Base-by-base conservation (phyloP, 2,329 filamentous ascomycete species). In the Cladobotryum mycophilum region DNA sequence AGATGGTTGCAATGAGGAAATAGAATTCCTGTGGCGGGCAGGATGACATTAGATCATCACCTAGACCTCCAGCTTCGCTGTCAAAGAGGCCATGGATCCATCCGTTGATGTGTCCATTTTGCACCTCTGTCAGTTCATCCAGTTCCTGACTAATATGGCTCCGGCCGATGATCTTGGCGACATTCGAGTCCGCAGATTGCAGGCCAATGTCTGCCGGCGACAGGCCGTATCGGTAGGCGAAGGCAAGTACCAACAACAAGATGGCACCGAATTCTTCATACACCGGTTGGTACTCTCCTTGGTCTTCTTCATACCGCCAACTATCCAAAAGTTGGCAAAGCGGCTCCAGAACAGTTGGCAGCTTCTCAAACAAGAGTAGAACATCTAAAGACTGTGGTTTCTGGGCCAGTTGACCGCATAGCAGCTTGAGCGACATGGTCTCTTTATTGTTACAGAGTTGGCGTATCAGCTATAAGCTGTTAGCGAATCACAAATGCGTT, bases 221-320 rank as follows among this genome's bases (percentile, higher is more conserved):
- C 9, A 93, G 72, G 47, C 81, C 79, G 60, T 91, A 92, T 13
- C 89, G 83, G 62, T 89, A 80, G n/a, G 85, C 78, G 56, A 90
- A 85, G 0, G 86, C 85, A 47, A 91, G 68, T 0, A 90, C 76
- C 2, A 93, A 72, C 1, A 93, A 75, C 7, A 93, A 69, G 14
- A 91, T 83, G 0, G 86, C 82, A 1, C 88, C 87, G 57, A 92
- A 93, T 59, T 95, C 89, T 61, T 93, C 89, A 59, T 93, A 93
- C 1, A 90, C 82, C 0, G 88, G 88, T 63, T 92, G 88, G 59
- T 89, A 89, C 62, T 93, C 89, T 48, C 82, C 84, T 67, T 91
- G 87, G 58, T 92, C 88, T 54, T 90, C 87, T 37, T 92, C 88
- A 59, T 91, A 89, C 11, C 79, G 75, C 88, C 88, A 93, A 54